Conservation (phyloP, 345 rosid genomes). For the Eucalyptus marginata region DNA sequence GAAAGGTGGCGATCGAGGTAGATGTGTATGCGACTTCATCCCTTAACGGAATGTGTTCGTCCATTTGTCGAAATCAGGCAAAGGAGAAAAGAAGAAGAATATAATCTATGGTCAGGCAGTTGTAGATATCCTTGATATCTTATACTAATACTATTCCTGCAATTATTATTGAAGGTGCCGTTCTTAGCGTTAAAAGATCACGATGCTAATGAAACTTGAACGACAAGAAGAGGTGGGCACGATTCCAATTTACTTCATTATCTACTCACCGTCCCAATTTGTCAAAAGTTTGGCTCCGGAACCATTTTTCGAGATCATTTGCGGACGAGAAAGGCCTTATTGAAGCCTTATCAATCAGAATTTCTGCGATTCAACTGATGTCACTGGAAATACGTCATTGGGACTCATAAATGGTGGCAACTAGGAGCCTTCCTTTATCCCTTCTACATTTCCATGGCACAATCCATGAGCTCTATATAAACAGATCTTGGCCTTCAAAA, state of each 20-base stretch:
- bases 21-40: neutral
- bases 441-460: neutral
- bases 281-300: neutral
- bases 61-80: neutral
- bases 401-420: neutral
- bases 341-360: neutral
- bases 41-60: neutral
- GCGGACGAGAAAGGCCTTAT: neutral
- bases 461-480: neutral
- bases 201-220: neutral
- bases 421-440: neutral
- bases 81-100: neutral
- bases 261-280: neutral
- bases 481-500: neutral
- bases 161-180: neutral
- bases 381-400: neutral
- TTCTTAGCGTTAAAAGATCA: neutral
- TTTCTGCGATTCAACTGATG: neutral
- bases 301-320: neutral
- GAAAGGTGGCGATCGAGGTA: neutral
- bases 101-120: neutral
- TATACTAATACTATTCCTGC: neutral
- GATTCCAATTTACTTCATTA: neutral
- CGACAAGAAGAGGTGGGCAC: neutral
- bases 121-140: neutral